phyloP scores from a whole-genome alignment of 2,329 filamentous ascomycete species.

The Aureobasidium lini region DNA sequence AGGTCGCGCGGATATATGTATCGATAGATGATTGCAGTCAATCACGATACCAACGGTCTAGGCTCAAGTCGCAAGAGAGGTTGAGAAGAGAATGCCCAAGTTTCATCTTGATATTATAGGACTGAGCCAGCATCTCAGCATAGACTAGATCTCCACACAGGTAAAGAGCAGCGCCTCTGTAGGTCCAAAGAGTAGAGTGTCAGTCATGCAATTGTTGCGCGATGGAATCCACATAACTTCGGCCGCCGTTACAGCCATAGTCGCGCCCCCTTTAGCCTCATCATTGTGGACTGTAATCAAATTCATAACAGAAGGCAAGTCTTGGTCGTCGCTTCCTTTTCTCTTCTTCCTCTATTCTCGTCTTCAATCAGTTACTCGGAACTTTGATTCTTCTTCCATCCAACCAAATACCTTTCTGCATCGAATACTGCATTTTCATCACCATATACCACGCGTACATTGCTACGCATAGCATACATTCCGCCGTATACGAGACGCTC shows the following conservation, averaged over 20 bases:
- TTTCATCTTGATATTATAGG: conserved; percentile 9
- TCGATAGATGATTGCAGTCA: no score
- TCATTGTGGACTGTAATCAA: neutral
- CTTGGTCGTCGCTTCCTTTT: neutral
- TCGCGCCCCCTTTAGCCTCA: neutral
- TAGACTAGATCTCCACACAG: neutral
- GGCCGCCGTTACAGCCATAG: conserved; percentile 10
- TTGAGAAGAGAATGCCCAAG: neutral
- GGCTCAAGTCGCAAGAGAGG: neutral
- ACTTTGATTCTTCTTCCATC: neutral
- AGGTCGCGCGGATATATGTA: no score
- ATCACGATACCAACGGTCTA: neutral
- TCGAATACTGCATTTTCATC: neutral
- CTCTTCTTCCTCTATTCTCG: neutral
- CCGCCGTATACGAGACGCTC: neutral
- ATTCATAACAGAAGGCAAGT: neutral
- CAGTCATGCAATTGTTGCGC: neutral
- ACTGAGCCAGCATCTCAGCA: neutral
- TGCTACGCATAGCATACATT: neutral
- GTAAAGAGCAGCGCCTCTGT: neutral
- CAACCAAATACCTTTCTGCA: neutral
- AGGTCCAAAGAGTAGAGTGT: neutral
- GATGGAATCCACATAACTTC: neutral
- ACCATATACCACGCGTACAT: neutral
- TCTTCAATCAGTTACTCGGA: no score